These are phyloP conservation scores for Helicocarpus griseus DNA, from an alignment of 2,329 filamentous ascomycete species.

Conservation along the genomic window DNA sequence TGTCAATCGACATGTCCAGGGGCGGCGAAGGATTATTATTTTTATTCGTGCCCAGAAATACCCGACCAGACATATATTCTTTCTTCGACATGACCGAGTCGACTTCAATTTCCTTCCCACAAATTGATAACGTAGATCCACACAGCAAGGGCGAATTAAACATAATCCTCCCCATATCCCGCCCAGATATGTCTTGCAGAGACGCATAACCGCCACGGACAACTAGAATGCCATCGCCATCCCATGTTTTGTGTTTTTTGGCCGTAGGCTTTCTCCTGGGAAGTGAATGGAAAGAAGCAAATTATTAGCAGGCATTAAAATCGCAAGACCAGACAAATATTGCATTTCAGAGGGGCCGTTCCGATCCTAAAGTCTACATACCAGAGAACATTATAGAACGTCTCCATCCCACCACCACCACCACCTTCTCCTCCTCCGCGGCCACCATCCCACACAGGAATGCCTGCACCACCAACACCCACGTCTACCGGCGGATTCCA, in stretches of 20 bases:
- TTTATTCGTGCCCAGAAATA: slow-evolving; percentile 21
- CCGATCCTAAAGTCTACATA: slow-evolving; percentile 16
- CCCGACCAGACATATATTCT: slow-evolving; percentile 42
- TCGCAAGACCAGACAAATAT: not conserved
- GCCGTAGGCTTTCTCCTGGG: slow-evolving; percentile 56
- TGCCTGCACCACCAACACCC: slow-evolving; percentile 8
- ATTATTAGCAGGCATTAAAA: not conserved
- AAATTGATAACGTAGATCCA: slow-evolving; percentile 52
- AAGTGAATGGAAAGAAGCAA: slow-evolving; percentile 7
- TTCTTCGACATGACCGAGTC: slow-evolving; percentile 51
- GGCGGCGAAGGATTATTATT: slow-evolving; percentile 15
- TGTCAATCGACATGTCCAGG: slow-evolving; percentile 6
- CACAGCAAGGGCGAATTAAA: slow-evolving; percentile 48
- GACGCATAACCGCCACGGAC: slow-evolving; percentile 48
- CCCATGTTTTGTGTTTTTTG: slow-evolving; percentile 71
- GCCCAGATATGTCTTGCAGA: slow-evolving; percentile 54
- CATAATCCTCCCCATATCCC: slow-evolving; percentile 50
- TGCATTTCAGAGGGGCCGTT: not conserved
- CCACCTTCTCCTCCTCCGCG: slow-evolving; percentile 9
- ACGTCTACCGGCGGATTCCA: slow-evolving; percentile 13
- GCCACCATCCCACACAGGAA: not conserved
- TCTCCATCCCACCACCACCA: slow-evolving; percentile 18
- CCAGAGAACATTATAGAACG: slow-evolving; percentile 41
- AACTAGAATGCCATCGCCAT: slow-evolving; percentile 58
- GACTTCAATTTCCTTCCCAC: slow-evolving; percentile 60